Evolutionary conservation across 1,139 yeast genomes (phyloP), one percentile per base, ranked within the genome.

Genomic region (Taphrina communis): DNA sequence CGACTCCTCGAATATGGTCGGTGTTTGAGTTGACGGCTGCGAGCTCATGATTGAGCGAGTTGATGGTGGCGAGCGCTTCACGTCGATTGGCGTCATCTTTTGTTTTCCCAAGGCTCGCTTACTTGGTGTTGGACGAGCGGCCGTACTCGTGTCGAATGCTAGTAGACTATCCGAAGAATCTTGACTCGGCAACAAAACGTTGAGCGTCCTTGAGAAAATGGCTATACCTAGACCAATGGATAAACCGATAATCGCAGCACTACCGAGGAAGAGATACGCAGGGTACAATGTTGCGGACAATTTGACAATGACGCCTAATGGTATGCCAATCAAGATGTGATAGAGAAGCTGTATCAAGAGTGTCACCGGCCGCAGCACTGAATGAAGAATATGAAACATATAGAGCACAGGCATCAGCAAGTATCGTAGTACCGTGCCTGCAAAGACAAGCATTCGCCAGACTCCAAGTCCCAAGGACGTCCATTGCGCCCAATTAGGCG

Each of bases 181-280:
- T 7, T 35, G 58, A 14, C 17, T 31, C 14, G 51, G 52, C 41
- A 58, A 9, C 17, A 58, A 14, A 36, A 58, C 41, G 1, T 25
- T 25, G 21, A 58, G 17, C 19, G 44, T 12, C 17, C 53, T 14
- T 8, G 62, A 58, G 35, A 58, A 58, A 11, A 58, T 42, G 9
- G 62, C 51, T 6, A 58, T 17, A 6, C 39, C 51, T 25, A 58
- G 42, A 6, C 62, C 62, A 8, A 58, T 44, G 41, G 44, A 44
- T 9, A 58, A 21, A 9, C 62, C 62, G 12, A 44, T 58, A 19
- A 58, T 42, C 39, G 62, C 62, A 14, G 62, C 62, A 36, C 62
- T 58, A 19, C 62, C 53, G 4, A 58, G 62, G 62, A 58, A 58
- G 19, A 58, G 53, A n/a, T 58, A 58, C 6, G 62, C 62, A 8